A percentile compares a stretch with the other conserved stretches of the same genome.
phyloP scores from a whole-genome alignment of 768 basidiomycete genomes.

The Boletus reticulatus region DNA sequence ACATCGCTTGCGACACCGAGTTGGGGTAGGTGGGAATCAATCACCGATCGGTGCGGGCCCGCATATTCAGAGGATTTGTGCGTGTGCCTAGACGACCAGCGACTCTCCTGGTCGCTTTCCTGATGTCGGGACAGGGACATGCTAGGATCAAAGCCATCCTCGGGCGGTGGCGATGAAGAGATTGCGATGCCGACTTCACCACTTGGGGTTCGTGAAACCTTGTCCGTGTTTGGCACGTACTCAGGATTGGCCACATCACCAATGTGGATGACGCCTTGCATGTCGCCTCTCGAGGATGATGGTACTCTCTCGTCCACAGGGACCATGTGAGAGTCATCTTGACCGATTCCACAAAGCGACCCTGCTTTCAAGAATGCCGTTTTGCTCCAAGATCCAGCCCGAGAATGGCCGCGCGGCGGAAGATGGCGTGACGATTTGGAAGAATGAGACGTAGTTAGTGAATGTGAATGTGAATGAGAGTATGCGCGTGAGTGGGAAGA shows the following conservation, averaged over 20 bases:
- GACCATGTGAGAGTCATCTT: slow-evolving; percentile 24
- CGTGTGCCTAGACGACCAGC: slow-evolving; percentile 11
- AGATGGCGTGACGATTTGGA: slow-evolving; percentile 29
- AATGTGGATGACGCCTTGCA: slow-evolving; percentile 19
- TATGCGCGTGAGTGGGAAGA: slow-evolving; percentile 25
- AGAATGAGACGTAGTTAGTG: slow-evolving; percentile 33
- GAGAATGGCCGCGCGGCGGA: slow-evolving; percentile 27
- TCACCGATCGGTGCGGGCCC: slow-evolving; percentile 39
- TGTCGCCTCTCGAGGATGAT: slow-evolving; percentile 22
- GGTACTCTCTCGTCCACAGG: slow-evolving; percentile 24
- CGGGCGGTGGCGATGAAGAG: slow-evolving; percentile 33
- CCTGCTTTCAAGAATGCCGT: slow-evolving; percentile 38
- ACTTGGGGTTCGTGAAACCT: slow-evolving; percentile 32
- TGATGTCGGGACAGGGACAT: slow-evolving; percentile 1
- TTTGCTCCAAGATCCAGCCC: slow-evolving; percentile 39
- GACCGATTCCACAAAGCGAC: slow-evolving; percentile 23
- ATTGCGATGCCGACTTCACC: slow-evolving; percentile 44
- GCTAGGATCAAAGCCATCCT: slow-evolving; percentile 17
- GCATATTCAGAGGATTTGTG: slow-evolving; percentile 36
- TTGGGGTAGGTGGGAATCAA: slow-evolving; percentile 20
- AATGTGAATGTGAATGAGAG: slow-evolving; percentile 39
- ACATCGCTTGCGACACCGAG: slow-evolving; percentile 25
- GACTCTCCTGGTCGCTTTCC: neutral
- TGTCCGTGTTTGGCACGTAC: neutral
- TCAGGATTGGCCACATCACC: neutral